Evolutionary conservation across 371 early-diverging fungal species (phyloP).

Genomic region (Mucor velutinosus): DNA sequence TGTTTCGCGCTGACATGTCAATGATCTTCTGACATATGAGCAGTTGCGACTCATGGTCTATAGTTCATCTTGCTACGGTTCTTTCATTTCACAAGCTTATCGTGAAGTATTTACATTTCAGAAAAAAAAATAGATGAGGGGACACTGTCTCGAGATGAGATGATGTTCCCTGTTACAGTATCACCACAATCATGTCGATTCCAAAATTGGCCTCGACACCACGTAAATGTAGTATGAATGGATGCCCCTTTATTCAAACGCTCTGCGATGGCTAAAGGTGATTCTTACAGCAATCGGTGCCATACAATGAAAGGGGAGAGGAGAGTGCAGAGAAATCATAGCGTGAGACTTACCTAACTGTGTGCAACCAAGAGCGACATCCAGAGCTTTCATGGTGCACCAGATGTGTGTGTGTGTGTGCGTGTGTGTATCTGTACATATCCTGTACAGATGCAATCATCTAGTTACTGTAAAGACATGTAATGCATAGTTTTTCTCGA

Average conservation of each 20-base stretch:
- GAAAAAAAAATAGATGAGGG: neutral
- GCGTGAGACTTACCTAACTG: too few relatives aligned
- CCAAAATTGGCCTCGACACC: neutral
- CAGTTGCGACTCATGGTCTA: too few relatives aligned
- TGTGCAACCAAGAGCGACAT: too few relatives aligned
- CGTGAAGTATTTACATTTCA: neutral
- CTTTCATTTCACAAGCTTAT: too few relatives aligned
- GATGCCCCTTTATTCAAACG: neutral
- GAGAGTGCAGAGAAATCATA: too few relatives aligned
- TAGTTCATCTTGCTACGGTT: neutral
- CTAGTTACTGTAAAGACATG: neutral
- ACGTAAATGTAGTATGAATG: neutral
- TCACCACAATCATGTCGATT: neutral
- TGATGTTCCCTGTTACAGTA: neutral
- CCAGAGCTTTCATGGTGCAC: too few relatives aligned
- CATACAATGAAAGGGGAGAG: too few relatives aligned
- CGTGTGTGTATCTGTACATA: too few relatives aligned
- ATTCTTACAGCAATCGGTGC: too few relatives aligned
- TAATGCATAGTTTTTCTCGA: neutral
- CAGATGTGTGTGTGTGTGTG: too few relatives aligned
- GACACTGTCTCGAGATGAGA: neutral
- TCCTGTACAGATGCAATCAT: too few relatives aligned
- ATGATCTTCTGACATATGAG: neutral
- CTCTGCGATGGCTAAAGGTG: too few relatives aligned
- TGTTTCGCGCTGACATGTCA: neutral